phyloP scores from a whole-genome alignment of 1,139 yeast species.

The Keqinozyma sinolaborantium region DNA sequence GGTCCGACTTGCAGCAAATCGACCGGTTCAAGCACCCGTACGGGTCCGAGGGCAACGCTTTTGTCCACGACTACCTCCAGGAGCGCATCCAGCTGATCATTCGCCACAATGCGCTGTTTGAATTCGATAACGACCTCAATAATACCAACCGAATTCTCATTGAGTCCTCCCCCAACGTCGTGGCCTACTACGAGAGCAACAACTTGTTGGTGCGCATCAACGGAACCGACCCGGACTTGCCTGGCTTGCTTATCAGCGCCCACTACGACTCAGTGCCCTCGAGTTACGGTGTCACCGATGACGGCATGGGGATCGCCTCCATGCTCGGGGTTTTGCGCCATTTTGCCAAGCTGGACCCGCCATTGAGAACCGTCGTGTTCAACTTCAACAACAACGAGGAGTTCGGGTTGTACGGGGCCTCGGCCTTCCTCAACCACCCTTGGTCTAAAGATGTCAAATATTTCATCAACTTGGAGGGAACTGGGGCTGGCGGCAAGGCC shows the following conservation, averaged over 20 bases:
- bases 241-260: constrained; percentile 74
- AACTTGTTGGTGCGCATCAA: constrained; percentile 70
- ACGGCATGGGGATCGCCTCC: constrained; percentile 88
- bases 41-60: constrained; percentile 70
- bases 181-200: constrained; percentile 74
- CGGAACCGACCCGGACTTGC: constrained; percentile 55
- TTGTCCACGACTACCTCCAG: constrained; percentile 66
- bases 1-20: constrained; percentile 70
- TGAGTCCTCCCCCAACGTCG: constrained; percentile 9
- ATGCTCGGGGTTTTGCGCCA: constrained; percentile 66
- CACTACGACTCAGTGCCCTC: constrained; percentile 91
- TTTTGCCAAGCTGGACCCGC: constrained; percentile 45
- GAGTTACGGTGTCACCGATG: constrained; percentile 86
- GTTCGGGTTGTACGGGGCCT: constrained; percentile 83
- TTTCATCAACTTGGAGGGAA: constrained; percentile 88
- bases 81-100: constrained; percentile 33
- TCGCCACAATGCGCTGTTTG: constrained; percentile 30
- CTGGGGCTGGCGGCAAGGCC: constrained; percentile 92
- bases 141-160: constrained; percentile 40
- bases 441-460: constrained; percentile 65
- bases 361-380: constrained; percentile 69
- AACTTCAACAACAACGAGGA: constrained; percentile 92
- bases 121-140: constrained; percentile 49
- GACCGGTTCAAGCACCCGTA: constrained; percentile 73
- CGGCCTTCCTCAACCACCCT: constrained; percentile 67